Evolutionary conservation across 139 green algal species (phyloP).

Genomic region (Tetradesmus obliquus): DNA sequence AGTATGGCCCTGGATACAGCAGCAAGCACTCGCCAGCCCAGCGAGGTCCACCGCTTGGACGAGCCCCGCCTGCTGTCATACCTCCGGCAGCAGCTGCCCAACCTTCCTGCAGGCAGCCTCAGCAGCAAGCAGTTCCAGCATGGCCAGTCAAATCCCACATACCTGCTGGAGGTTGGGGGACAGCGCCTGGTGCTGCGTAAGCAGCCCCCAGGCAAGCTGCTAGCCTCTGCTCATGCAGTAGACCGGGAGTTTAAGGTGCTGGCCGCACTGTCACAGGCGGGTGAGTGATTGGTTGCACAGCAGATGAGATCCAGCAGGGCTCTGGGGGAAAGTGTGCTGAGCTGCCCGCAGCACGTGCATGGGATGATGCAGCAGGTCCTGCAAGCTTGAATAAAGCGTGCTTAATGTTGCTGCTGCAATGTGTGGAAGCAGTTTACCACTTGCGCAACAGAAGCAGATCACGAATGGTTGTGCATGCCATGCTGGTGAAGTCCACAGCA

Average conservation of each 20-base stretch:
- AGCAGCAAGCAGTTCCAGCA: conserved; percentile 35
- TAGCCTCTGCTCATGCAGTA: conserved; percentile 95
- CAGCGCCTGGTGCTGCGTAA: conserved; percentile 90
- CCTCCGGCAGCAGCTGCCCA: conserved; percentile 2
- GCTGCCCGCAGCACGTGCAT: neutral
- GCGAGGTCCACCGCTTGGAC: conserved; percentile 30
- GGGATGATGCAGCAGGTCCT: neutral
- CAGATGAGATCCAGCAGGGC: neutral
- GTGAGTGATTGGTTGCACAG: neutral
- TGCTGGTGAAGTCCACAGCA: too few species aligned
- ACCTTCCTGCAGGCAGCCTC: neutral
- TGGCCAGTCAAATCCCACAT: conserved; percentile 95
- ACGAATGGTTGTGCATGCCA: too few species aligned
- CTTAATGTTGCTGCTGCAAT: neutral
- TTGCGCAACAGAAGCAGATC: too few species aligned
- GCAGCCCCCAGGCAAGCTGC: conserved; percentile 92
- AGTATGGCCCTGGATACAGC: neutral
- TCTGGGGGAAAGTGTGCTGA: neutral
- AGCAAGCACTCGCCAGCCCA: conserved; percentile 25
- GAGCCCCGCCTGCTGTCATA: conserved; percentile 26
- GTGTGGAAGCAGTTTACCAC: too few species aligned
- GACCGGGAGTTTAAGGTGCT: conserved; percentile 90
- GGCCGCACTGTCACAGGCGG: conserved; percentile 59
- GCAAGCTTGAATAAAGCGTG: too few species aligned
- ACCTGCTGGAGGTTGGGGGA: conserved; percentile 79